Evolutionary conservation across 352 stramenopile species (phyloP), one percentile per base, ranked within the genome.

Genomic region (Phytophthora meadii): DNA sequence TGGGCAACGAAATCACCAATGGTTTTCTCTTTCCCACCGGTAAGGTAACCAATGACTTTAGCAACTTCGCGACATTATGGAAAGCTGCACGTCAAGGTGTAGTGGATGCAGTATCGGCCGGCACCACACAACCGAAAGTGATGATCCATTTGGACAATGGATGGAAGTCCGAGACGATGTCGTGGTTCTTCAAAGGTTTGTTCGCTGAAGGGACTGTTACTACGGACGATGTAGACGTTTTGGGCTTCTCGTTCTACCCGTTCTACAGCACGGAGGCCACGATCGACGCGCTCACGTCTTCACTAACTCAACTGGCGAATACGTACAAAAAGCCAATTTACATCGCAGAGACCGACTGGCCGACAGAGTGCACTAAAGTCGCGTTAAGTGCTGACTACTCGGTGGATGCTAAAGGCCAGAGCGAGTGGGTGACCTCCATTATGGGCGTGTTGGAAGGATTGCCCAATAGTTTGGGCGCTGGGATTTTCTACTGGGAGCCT

Each of bases 101-200:
- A 36, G 56, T 36, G 9, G 65, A 72, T 39, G 70, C 70, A 9
- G 70, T 78, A 4, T 55, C 27, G 0, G 56, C 56, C 3, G 70
- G 70, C 4, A 70, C 61, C 2, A 59, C 47, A 9, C 46, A 78
- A 10, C 71, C 71, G 4, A 74, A 76, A 27, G 67, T 79, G 27
- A 79, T 79, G 71, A 65, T 79, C 46, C 67, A 79, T 47, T 12
- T 79, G 4, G 67, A 76, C 54, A 79, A 74, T 30, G 67, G 67
- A 0, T 79, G 71, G 70, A 79, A 79, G 67, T 55, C 68, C 28
- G 51, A 58, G 46, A 76, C 66, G 1, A 10, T 79, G 17, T 65
- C 57, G 39, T 68, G 54, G 57, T 79, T 76, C 40, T 79, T 79
- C 45, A 19, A 67, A n/a, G 34, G 61, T 4, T 41, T 79, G 0